A percentile compares a stretch with the other conserved stretches of the same genome.
Evolutionary conservation across 305 asterid genomes (phyloP).

Genomic region (Rubia peregrina): DNA sequence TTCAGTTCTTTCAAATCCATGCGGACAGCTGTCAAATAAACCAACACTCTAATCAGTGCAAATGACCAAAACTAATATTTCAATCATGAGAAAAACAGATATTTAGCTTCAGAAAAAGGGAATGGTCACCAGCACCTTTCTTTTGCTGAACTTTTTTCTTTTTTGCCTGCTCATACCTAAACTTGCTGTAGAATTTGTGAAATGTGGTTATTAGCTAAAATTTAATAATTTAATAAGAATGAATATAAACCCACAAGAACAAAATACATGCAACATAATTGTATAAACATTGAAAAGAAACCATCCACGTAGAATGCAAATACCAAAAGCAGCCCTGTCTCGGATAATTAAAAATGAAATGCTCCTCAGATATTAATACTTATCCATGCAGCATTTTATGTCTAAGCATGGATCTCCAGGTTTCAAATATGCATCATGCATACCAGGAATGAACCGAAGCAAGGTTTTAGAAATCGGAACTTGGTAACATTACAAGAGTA

Average conservation of each 20-base stretch:
- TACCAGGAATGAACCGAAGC: background rate
- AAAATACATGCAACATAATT: constrained; percentile 18
- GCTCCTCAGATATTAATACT: background rate
- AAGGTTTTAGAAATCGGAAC: background rate
- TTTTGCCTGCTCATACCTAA: constrained; percentile 82
- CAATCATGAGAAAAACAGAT: constrained; percentile 18
- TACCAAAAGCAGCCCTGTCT: background rate
- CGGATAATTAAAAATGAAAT: background rate
- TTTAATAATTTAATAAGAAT: background rate
- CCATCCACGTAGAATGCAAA: too few species aligned
- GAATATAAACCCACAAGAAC: constrained; percentile 8
- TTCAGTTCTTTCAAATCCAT: constrained; percentile 96
- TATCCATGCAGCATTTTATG: background rate
- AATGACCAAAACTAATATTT: background rate
- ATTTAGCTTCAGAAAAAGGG: constrained; percentile 15
- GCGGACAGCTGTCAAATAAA: constrained; percentile 63
- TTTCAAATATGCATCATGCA: background rate
- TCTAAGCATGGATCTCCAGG: background rate
- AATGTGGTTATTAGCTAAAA: background rate
- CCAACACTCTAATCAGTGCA: constrained; percentile 23
- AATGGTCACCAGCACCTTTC: constrained; percentile 61
- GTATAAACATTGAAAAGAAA: background rate
- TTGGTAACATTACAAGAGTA: background rate
- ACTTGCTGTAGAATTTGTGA: constrained; percentile 48
- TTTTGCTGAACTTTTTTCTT: constrained; percentile 95